phyloP scores from a whole-genome alignment of 1,284 basidiomycete species.

The Trichosporon sp. region DNA sequence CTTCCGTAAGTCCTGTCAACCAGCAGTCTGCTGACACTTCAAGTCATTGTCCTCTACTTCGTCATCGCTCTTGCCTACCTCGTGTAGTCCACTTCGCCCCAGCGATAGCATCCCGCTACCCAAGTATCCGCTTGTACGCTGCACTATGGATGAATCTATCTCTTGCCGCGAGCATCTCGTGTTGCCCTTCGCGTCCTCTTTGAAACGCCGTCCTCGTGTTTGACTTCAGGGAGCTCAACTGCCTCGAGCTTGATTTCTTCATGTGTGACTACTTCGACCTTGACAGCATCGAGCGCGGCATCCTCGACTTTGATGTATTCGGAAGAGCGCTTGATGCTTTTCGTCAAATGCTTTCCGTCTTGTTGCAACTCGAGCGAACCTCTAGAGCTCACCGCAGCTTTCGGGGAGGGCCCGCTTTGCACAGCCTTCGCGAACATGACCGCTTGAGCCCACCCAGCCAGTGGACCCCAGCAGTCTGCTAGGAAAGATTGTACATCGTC shows the following conservation, averaged over 20 bases:
- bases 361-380: not conserved
- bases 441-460: conserved; percentile 89
- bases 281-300: too few relatives aligned
- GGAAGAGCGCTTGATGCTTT: not conserved
- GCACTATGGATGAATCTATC: not conserved
- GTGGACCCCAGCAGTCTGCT: conserved; percentile 65
- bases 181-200: not conserved
- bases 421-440: conserved; percentile 52
- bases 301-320: not conserved
- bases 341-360: not conserved
- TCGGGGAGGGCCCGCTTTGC: not conserved
- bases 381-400: too few relatives aligned
- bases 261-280: too few relatives aligned
- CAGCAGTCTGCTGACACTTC: conserved; percentile 26
- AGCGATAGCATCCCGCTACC: not conserved
- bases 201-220: not conserved
- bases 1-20: conserved; percentile 51
- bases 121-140: not conserved
- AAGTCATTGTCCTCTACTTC: conserved; percentile 15
- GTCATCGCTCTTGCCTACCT: conserved; percentile 12
- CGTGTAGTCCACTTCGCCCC: not conserved
- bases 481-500: conserved; percentile 67
- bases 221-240: too few relatives aligned
- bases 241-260: too few relatives aligned
- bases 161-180: not conserved